Percentiles rank a stretch among this genome's conserved stretches.
These are phyloP conservation scores for Termitomyces sp. DNA, from an alignment of 768 basidiomycete genomes.

Conservation along the genomic window DNA sequence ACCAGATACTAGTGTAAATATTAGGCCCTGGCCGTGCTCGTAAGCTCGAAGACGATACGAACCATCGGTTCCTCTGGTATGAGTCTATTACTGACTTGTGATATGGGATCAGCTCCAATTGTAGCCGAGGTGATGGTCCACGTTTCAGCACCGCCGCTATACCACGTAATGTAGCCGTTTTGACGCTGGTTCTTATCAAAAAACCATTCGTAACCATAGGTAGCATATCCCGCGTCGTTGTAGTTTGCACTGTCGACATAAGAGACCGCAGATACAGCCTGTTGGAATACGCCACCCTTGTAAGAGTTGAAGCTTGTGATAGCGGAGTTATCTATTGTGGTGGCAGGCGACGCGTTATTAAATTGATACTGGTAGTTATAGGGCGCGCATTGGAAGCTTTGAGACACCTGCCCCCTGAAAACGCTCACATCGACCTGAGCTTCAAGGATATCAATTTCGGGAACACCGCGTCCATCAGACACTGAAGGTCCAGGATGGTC, in stretches of 20 bases:
- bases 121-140: slow-evolving; percentile 70
- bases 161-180: slow-evolving; percentile 86
- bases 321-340: slow-evolving; percentile 44
- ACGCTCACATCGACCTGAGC: slow-evolving; percentile 56
- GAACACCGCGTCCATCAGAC: slow-evolving; percentile 68
- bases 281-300: slow-evolving; percentile 65
- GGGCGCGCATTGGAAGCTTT: slow-evolving; percentile 77
- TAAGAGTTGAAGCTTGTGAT: slow-evolving; percentile 61
- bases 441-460: slow-evolving; percentile 93
- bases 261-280: slow-evolving; percentile 66
- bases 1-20: slow-evolving; percentile 58
- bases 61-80: slow-evolving; percentile 96
- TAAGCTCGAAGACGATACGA: slow-evolving; percentile 19
- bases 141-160: slow-evolving; percentile 51
- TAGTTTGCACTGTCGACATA: slow-evolving; percentile 53
- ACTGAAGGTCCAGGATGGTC: slow-evolving; percentile 85
- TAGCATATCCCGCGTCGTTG: slow-evolving; percentile 43
- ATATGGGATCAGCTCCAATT: slow-evolving; percentile 57
- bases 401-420: slow-evolving; percentile 65
- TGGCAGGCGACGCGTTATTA: slow-evolving; percentile 44
- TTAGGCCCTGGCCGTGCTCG: slow-evolving; percentile 1
- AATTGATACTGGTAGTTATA: slow-evolving; percentile 68
- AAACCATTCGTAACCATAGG: slow-evolving; percentile 80
- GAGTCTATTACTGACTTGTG: slow-evolving; percentile 58
- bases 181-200: slow-evolving; percentile 58